Percentiles rank a stretch among this genome's conserved stretches.
phyloP scores from a whole-genome alignment of 257 asterid genomes.

The Nicotiana knightiana region DNA sequence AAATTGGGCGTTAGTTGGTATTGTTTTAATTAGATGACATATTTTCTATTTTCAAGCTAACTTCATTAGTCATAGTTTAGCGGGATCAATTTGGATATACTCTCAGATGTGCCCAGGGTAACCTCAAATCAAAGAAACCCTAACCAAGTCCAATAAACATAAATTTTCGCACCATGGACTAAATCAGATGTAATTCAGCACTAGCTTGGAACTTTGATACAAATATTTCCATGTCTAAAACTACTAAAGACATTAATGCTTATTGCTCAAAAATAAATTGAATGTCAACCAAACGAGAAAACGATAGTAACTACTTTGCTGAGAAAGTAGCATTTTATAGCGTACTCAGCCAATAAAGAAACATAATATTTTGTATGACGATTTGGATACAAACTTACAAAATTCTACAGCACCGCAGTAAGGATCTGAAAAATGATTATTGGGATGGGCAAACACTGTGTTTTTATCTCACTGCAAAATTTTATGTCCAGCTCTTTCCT shows the following conservation, averaged over 20 bases:
- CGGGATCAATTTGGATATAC: not conserved
- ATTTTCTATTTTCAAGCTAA: too few relatives aligned
- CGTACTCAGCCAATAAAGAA: not conserved
- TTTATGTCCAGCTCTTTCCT: not conserved
- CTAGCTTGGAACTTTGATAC: not conserved
- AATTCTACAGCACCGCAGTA: not conserved
- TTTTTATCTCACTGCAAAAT: not conserved
- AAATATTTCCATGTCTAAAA: not conserved
- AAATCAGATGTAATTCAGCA: not conserved
- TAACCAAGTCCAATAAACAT: not conserved
- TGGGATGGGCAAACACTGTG: not conserved
- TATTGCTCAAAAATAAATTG: not conserved
- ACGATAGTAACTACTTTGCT: not conserved
- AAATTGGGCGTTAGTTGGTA: too few relatives aligned
- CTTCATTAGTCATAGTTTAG: not conserved
- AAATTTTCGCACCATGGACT: not conserved
- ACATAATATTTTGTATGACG: not conserved
- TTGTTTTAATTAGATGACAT: too few relatives aligned
- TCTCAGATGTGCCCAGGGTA: too few relatives aligned
- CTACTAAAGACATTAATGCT: not conserved
- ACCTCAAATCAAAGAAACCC: too few relatives aligned
- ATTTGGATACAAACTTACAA: not conserved
- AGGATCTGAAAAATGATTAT: not conserved
- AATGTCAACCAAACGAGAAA: not conserved
- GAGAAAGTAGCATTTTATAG: not conserved